These are phyloP conservation scores for Carnegiea gigantea DNA, from an alignment of 179 eudicot species.

Conservation along the genomic window DNA sequence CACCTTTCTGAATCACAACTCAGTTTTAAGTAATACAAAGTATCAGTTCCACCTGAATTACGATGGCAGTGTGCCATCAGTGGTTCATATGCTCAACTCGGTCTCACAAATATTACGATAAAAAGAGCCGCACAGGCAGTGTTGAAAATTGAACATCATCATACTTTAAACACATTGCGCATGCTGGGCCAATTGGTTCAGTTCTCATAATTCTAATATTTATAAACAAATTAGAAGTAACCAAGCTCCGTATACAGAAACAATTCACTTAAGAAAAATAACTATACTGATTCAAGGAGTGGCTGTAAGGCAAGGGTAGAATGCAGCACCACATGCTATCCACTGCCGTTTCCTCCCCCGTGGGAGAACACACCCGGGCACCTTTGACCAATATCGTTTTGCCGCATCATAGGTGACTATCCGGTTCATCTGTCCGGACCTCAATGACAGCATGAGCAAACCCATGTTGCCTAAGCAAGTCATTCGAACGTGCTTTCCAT, in stretches of 20 bases:
- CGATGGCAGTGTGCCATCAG: no score
- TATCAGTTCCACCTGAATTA: no score
- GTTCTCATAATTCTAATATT: neutral
- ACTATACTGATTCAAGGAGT: slow-evolving; percentile 32
- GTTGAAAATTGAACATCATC: neutral
- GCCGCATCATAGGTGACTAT: slow-evolving; percentile 64
- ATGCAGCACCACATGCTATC: slow-evolving; percentile 81
- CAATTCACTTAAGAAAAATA: neutral
- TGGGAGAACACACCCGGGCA: slow-evolving; percentile 66
- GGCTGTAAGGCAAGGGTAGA: slow-evolving; percentile 75
- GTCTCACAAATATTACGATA: neutral
- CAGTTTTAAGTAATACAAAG: no score
- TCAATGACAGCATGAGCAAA: slow-evolving; percentile 79
- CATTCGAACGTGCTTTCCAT: slow-evolving; percentile 88
- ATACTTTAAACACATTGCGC: neutral
- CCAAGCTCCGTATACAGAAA: neutral
- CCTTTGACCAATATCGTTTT: slow-evolving; percentile 71
- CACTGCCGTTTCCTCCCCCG: slow-evolving; percentile 67
- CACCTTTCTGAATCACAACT: no score
- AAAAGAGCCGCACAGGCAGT: neutral
- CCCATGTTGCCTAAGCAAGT: slow-evolving; percentile 88
- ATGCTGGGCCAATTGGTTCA: neutral
- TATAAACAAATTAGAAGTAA: neutral
- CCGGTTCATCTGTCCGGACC: slow-evolving; percentile 74
- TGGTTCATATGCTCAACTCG: no score